A percentile compares a stretch with the other conserved stretches of the same genome.
Conservation (phyloP, 2,329 filamentous ascomycete species). For the Ophiostoma perfectum region DNA sequence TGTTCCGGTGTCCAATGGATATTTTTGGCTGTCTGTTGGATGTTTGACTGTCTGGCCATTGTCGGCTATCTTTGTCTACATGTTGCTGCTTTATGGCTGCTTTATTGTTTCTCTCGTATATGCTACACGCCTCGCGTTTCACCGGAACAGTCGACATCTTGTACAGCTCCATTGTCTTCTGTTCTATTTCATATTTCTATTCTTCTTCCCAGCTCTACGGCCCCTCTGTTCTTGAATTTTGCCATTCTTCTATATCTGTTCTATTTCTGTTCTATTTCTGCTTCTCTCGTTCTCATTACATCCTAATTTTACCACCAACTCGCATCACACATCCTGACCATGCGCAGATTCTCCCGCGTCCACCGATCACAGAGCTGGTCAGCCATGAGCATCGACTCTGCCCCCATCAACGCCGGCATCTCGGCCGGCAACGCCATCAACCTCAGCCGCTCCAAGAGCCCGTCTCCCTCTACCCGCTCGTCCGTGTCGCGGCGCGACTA, state of each 20-base stretch:
- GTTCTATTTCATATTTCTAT: background rate
- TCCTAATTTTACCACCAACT: background rate
- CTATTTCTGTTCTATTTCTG: background rate
- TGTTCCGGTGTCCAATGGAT: background rate
- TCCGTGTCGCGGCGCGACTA: constrained; percentile 16
- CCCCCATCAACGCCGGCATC: constrained; percentile 16
- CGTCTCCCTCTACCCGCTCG: constrained; percentile 15
- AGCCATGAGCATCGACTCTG: constrained; percentile 20
- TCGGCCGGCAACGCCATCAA: background rate
- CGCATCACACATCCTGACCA: background rate
- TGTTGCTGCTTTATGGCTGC: too few species aligned
- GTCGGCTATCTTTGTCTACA: too few species aligned
- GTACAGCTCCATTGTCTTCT: background rate
- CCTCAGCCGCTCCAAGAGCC: constrained; percentile 15
- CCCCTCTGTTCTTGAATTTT: background rate
- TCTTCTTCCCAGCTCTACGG: background rate
- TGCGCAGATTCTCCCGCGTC: constrained; percentile 23
- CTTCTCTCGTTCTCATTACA: background rate
- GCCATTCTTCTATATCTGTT: background rate
- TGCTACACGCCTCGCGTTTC: too few species aligned
- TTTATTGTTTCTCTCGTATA: too few species aligned
- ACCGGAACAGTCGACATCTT: background rate
- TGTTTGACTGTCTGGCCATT: too few species aligned
- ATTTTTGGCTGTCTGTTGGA: background rate
- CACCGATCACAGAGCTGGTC: constrained; percentile 27